phyloP scores from a whole-genome alignment of 306 rosid genomes.

The Astragalus glycyphyllos region DNA sequence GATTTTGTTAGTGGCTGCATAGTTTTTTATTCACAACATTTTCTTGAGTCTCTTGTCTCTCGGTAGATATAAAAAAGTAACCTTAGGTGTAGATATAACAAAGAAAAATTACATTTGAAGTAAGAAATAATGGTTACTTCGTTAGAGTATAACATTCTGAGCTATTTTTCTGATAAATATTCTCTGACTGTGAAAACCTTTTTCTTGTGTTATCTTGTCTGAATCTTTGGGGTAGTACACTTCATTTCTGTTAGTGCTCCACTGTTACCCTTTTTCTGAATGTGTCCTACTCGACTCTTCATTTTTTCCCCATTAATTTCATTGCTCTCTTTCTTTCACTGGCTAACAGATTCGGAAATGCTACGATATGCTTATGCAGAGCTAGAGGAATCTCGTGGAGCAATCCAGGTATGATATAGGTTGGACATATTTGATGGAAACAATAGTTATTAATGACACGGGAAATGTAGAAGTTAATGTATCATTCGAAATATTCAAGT shows the following conservation, averaged over 20 bases:
- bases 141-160: not conserved
- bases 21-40: not conserved
- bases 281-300: not conserved
- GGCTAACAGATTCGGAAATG: conserved; percentile 73
- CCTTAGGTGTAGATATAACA: too few relatives aligned
- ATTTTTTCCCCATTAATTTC: conserved; percentile 2
- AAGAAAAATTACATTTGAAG: conserved; percentile 2
- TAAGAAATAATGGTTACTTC: conserved; percentile 23
- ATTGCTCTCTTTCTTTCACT: conserved; percentile 18
- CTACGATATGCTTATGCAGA: conserved; percentile 95
- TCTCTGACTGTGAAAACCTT: not conserved
- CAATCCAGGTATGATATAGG: conserved; percentile 70
- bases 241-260: not conserved
- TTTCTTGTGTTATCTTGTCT: conserved; percentile 5
- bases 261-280: conserved; percentile 17
- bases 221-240: conserved; percentile 7
- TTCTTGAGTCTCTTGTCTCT: conserved; percentile 5
- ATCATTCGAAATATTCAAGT: not conserved
- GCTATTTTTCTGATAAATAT: conserved; percentile 25
- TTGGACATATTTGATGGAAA: conserved; percentile 26
- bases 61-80: too few relatives aligned
- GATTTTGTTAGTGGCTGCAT: conserved; percentile 28
- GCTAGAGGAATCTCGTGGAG: conserved; percentile 98
- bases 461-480: not conserved
- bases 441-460: not conserved